Evolutionary conservation across 2,329 filamentous ascomycete genomes (phyloP).

Genomic region (Exophiala viscosa): DNA sequence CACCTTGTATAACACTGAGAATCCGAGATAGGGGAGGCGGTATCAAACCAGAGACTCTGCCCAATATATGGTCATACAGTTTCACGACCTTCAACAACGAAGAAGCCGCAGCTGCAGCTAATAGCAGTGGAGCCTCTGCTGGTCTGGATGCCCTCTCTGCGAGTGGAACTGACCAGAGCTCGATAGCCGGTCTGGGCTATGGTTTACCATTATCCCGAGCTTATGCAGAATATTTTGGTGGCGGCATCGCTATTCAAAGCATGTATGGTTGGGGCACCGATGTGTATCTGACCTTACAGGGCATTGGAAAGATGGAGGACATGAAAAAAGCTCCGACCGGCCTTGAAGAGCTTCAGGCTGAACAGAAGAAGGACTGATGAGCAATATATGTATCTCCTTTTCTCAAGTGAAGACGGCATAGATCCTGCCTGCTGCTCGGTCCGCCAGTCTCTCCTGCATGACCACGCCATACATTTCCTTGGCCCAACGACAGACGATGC

Average conservation of each 20-base stretch:
- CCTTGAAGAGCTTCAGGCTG: constrained; percentile 12
- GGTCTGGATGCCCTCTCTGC: constrained; percentile 72
- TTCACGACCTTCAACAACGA: constrained; percentile 90
- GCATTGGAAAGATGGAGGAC: constrained; percentile 50
- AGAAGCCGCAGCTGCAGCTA: constrained; percentile 40
- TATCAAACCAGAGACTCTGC: constrained; percentile 76
- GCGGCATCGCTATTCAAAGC: constrained; percentile 91
- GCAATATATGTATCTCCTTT: background rate
- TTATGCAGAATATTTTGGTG: constrained; percentile 97
- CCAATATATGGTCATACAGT: constrained; percentile 93
- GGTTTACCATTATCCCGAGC: constrained; percentile 84
- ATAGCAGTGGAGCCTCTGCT: constrained; percentile 51
- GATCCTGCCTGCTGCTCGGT: constrained; percentile 42
- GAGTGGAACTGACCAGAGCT: constrained; percentile 68
- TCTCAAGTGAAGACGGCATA: constrained; percentile 37
- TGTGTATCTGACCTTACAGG: constrained; percentile 61
- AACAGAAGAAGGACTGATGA: background rate
- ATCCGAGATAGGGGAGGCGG: constrained; percentile 95
- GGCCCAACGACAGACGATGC: constrained; percentile 54
- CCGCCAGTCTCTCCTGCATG: constrained; percentile 47
- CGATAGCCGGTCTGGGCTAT: constrained; percentile 90
- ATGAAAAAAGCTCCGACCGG: constrained; percentile 15
- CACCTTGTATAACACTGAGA: constrained; percentile 85
- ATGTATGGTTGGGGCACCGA: constrained; percentile 86
- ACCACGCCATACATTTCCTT: constrained; percentile 54